phyloP scores from a whole-genome alignment of 805 yeast genomes.

The Saccharomyces mikatae region DNA sequence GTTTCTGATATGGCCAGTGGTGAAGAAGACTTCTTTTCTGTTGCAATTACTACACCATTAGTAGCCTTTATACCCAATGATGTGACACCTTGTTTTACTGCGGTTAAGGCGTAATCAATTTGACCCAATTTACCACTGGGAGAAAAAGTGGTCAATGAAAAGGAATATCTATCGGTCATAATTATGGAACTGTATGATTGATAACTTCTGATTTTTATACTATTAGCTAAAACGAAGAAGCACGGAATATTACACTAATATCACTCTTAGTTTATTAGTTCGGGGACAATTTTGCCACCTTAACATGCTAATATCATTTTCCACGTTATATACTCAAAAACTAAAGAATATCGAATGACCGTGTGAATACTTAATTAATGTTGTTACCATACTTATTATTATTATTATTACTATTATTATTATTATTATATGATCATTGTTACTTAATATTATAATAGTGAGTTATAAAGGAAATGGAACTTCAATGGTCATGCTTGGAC shows the following conservation, averaged over 20 bases:
- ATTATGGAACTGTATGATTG: constrained; percentile 3
- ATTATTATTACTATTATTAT: neutral
- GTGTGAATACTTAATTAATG: neutral
- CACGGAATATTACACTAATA: neutral
- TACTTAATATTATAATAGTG: neutral
- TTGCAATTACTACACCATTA: constrained; percentile 93
- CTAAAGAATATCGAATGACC: neutral
- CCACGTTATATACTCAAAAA: neutral
- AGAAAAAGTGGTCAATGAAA: constrained; percentile 93
- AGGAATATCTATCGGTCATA: constrained; percentile 98
- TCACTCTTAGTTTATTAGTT: neutral
- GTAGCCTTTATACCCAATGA: constrained; percentile 91
- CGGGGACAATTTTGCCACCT: neutral
- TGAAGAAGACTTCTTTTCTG: constrained; percentile 85
- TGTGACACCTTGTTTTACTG: constrained; percentile 96
- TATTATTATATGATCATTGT: neutral
- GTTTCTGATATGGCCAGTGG: constrained; percentile 67
- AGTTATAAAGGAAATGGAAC: constrained; percentile 18
- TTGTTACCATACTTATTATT: neutral
- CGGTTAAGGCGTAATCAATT: constrained; percentile 94
- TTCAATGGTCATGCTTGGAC: neutral
- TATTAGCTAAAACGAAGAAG: neutral
- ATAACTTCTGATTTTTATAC: neutral
- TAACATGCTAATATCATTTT: neutral
- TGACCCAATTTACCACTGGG: constrained; percentile 98